Evolutionary conservation across 768 basidiomycete species (phyloP), one percentile per base, ranked within the genome.

Genomic region (Daedalea quercina): DNA sequence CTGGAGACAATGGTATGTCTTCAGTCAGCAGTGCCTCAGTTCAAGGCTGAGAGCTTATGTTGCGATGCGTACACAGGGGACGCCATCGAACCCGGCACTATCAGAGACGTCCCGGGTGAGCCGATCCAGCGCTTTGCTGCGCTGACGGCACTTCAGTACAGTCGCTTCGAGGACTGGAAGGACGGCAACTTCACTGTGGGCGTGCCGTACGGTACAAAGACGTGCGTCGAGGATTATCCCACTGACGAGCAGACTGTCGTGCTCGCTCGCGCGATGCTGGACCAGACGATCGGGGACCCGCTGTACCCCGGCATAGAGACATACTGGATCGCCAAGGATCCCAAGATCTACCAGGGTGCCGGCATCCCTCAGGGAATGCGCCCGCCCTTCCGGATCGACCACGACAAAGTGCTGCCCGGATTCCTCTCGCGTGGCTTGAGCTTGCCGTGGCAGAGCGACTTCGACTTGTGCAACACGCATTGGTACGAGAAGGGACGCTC

Each of bases 401-500:
- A 58, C 23, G 44, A 58, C 15, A 54, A 49, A 20, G 53, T 66
- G 19, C 22, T 52, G 15, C 60, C 69, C 15, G 69, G 70, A 3
- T 52, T 66, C 53, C 50, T 71, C 15, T 62, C 63, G 28, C 57
- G 61, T n/a, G 64, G 61, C 25, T 63, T 70, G n/a, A 63, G 63
- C 50, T 54, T 71, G 9, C 70, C 69, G 11, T 71, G 70, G 70
- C 70, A 71, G 55, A 61, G 57, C 26, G 69, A 71, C 51, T 70
- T 69, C 48, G 56, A 60, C 31, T 55, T 60, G 53, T 70, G 67
- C 48, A 59, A 63, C 31, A 66, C 65, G 17, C 61, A 67, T 53
- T 68, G 67, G 67, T 69, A 35, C 17, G 50, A 23, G 63, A 8
- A 15, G 12, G 25, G 6, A 15, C 9, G 12, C 25, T 22, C 20